phyloP scores from a whole-genome alignment of 2,329 filamentous ascomycete genomes.

The Penicillium concentricum region DNA sequence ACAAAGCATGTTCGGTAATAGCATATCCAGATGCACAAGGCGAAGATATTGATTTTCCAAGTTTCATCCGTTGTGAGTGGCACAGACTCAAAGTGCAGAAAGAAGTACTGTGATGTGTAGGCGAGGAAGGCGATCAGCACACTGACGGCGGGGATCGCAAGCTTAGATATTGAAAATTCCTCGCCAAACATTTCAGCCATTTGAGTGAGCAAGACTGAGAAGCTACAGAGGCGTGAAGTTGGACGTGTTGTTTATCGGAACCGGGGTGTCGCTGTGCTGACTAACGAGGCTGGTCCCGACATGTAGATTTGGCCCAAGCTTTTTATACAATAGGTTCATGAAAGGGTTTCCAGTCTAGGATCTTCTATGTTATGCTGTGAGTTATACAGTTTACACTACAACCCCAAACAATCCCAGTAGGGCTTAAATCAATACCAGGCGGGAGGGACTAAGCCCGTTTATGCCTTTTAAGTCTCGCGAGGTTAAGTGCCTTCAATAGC shows the following conservation, averaged over 20 bases:
- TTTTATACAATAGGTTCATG: too few relatives aligned
- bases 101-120: conserved; percentile 60
- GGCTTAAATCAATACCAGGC: too few relatives aligned
- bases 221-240: neutral
- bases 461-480: too few relatives aligned
- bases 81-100: conserved; percentile 53
- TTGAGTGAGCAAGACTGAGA: neutral
- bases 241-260: conserved; percentile 20
- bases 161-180: conserved; percentile 34
- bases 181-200: conserved; percentile 18
- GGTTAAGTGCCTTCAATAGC: too few relatives aligned
- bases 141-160: conserved; percentile 56
- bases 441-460: too few relatives aligned
- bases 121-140: conserved; percentile 58
- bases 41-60: conserved; percentile 56
- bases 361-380: too few relatives aligned
- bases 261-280: conserved; percentile 9
- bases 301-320: too few relatives aligned
- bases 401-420: too few relatives aligned
- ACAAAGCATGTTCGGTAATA: conserved; percentile 60
- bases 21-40: conserved; percentile 57
- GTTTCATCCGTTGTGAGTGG: conserved; percentile 52
- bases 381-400: too few relatives aligned
- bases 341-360: too few relatives aligned
- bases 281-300: conserved; percentile 9